Evolutionary conservation across 169 alveolate species (phyloP).

Genomic region (Eimeria brunetti): DNA sequence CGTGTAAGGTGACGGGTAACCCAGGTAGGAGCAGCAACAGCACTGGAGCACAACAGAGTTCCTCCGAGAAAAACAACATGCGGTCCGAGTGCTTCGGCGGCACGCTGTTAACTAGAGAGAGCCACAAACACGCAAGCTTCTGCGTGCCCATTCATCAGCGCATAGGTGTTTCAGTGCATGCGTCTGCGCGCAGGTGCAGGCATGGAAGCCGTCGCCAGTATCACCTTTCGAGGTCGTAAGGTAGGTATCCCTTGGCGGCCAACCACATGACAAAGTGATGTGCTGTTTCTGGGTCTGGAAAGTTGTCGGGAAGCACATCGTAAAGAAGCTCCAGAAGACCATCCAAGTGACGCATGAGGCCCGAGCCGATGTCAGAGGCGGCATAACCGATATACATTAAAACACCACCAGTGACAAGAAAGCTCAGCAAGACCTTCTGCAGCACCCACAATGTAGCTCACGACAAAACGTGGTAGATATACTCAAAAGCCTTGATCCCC

Average conservation of each 20-base stretch:
- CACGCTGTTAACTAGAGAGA: not conserved
- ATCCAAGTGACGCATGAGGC: conserved; percentile 58
- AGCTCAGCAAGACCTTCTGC: conserved; percentile 40
- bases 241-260: conserved; percentile 73
- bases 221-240: conserved; percentile 78
- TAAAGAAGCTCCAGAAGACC: conserved; percentile 67
- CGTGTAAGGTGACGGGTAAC: not conserved
- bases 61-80: not conserved
- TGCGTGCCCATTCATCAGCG: not conserved
- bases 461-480: not conserved
- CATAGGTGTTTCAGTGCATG: not conserved
- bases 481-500: not conserved
- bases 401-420: conserved; percentile 39
- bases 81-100: not conserved
- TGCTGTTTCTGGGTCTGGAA: conserved; percentile 81
- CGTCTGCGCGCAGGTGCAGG: not conserved
- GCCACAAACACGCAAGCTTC: not conserved
- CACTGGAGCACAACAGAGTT: not conserved
- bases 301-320: conserved; percentile 38
- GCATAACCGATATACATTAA: conserved; percentile 50
- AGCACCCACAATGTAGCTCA: not conserved
- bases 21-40: not conserved
- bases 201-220: not conserved
- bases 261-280: conserved; percentile 77
- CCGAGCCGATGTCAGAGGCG: conserved; percentile 48